Base-by-base conservation (phyloP, 495 filamentous ascomycete species). In the Aspergillus carlsbadensis region DNA sequence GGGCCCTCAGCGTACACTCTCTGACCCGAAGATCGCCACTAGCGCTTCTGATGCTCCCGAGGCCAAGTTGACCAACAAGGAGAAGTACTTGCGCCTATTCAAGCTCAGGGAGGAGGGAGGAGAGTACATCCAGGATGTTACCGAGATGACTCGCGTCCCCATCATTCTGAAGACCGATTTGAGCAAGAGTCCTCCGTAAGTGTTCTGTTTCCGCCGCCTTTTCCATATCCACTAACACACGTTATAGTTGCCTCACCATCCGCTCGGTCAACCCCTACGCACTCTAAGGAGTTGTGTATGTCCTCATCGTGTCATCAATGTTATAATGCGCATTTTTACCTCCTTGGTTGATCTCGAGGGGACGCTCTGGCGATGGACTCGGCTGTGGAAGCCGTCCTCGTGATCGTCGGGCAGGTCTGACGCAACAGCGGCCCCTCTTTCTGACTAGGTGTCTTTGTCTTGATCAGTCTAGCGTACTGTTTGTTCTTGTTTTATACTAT, bases 91-190 rank as follows among this genome's bases (percentile, higher is more conserved):
- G 57, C 90, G 87, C 64, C 78, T 91, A 46, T 98, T 98, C 78
- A 86, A 85, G 62, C 76, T 98, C 62, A 79, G 95, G 41, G 95
- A 98, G 65, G 91, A 95, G 74, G 87, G 88, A 58, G 92, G 95
- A 33, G 91, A 97, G 51, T 92, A 95, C 76, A 96, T 98, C 64
- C 94, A 98, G 70, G 94, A 98, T 70, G 92, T 98, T 57, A 91
- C 85, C 22, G 94, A 98, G 81, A 96, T 98, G 91, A 93, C 91
- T 34, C 81, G 92, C 52, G 90, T 98, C 47, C 94, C 94, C 3
- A 89, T 98, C 55, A 96, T 98, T 64, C 75, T 98, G 48, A 98
- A 97, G 85, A 98, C 94, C 33, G 94, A 98, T 74, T 81, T 98
- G 64, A 90, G 81, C 78, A 98, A 98, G 88, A 98, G 94, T 71